phyloP scores from a whole-genome alignment of 2,329 filamentous ascomycete species.

The Polytolypa hystricis region DNA sequence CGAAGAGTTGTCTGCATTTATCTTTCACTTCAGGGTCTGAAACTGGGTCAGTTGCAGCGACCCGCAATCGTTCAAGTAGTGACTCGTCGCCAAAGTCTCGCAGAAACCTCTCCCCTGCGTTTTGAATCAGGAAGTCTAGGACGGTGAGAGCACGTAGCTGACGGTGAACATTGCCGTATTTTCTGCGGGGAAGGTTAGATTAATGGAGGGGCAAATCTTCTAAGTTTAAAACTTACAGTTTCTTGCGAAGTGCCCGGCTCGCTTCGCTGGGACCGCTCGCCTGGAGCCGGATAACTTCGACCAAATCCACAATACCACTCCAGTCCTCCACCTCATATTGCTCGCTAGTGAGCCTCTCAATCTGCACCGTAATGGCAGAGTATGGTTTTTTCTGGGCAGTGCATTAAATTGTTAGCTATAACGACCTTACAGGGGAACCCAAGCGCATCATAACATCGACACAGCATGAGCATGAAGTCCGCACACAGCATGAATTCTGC shows the following conservation, averaged over 20 bases:
- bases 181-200: slow-evolving; percentile 37
- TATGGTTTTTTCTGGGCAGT: slow-evolving; percentile 65
- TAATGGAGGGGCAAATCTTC: neutral
- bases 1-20: slow-evolving; percentile 79
- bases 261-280: slow-evolving; percentile 77
- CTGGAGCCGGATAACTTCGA: slow-evolving; percentile 89
- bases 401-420: too few relatives aligned
- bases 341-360: slow-evolving; percentile 84
- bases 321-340: slow-evolving; percentile 83
- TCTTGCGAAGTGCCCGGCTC: slow-evolving; percentile 86
- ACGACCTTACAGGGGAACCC: too few relatives aligned
- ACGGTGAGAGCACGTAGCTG: slow-evolving; percentile 82
- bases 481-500: too few relatives aligned
- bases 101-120: slow-evolving; percentile 80
- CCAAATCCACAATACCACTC: slow-evolving; percentile 81
- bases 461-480: too few relatives aligned
- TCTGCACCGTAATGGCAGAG: slow-evolving; percentile 82
- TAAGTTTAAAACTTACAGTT: slow-evolving; percentile 50
- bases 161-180: slow-evolving; percentile 90
- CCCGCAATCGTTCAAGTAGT: slow-evolving; percentile 76
- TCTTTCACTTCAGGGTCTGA: slow-evolving; percentile 77
- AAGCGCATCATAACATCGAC: too few relatives aligned
- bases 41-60: slow-evolving; percentile 73
- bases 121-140: slow-evolving; percentile 87
- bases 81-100: slow-evolving; percentile 82